A percentile compares a stretch with the other conserved stretches of the same genome.
Evolutionary conservation across 176 grass and related monocot genomes (phyloP).

Genomic region (Microstegium vimineum): DNA sequence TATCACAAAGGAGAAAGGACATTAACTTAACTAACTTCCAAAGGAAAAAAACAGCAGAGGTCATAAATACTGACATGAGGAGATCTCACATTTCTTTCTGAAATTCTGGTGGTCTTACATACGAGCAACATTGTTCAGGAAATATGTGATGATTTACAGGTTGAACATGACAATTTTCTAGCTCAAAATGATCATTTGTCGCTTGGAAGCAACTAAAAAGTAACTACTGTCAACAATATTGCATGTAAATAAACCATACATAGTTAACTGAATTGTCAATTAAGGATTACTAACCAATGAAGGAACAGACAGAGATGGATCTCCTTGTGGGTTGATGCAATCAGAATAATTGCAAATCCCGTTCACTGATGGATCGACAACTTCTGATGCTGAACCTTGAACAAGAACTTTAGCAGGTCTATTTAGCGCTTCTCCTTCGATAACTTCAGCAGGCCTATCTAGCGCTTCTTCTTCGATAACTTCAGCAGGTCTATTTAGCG

Average conservation of each 20-base stretch:
- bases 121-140: neutral
- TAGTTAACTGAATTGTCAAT: constrained; percentile 25
- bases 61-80: constrained; percentile 7
- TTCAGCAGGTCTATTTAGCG: constrained; percentile 9
- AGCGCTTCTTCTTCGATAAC: too few relatives aligned
- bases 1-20: constrained; percentile 7
- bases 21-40: constrained; percentile 11
- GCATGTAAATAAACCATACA: constrained; percentile 14
- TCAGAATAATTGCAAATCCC: constrained; percentile 18
- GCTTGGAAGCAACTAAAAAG: neutral
- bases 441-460: too few relatives aligned
- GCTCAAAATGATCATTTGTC: neutral
- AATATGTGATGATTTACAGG: neutral
- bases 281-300: constrained; percentile 23
- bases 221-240: neutral
- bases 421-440: too few relatives aligned
- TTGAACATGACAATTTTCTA: neutral
- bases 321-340: constrained; percentile 9
- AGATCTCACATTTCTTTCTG: neutral
- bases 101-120: neutral
- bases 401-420: too few relatives aligned
- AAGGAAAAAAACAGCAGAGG: neutral
- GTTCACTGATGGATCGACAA: constrained; percentile 21
- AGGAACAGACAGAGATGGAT: constrained; percentile 24
- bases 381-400: constrained; percentile 21